These are phyloP conservation scores for Hypholoma sublateritium DNA, from an alignment of 768 basidiomycete genomes.

Conservation along the genomic window DNA sequence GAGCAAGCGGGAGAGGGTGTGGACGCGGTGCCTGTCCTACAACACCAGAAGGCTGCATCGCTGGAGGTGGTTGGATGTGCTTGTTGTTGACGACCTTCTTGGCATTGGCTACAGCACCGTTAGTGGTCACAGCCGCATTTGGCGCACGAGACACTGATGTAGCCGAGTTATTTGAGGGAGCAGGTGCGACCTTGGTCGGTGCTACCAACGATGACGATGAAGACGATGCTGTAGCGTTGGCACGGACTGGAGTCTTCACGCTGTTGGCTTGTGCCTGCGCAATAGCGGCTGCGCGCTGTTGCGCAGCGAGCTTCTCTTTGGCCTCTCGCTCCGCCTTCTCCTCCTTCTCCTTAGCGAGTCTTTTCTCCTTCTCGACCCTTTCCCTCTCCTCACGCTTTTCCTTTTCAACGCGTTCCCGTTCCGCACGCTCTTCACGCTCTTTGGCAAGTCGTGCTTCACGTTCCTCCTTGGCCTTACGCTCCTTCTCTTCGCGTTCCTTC, in stretches of 20 bases:
- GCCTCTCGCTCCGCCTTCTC: constrained; percentile 30
- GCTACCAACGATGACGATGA: constrained; percentile 18
- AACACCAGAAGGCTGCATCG: constrained; percentile 18
- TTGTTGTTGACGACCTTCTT: constrained; percentile 63
- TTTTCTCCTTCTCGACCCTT: constrained; percentile 39
- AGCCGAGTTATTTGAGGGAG: constrained; percentile 41
- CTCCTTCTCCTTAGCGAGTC: constrained; percentile 30
- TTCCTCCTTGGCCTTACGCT: constrained; percentile 68
- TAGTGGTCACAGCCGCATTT: constrained; percentile 37
- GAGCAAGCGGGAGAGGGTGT: constrained; percentile 33
- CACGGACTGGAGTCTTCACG: constrained; percentile 43
- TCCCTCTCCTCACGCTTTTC: constrained; percentile 43
- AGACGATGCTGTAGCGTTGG: constrained; percentile 50
- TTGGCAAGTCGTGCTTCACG: constrained; percentile 65
- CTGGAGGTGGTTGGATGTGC: constrained; percentile 18
- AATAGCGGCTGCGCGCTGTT: constrained; percentile 47
- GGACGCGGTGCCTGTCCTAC: constrained; percentile 34
- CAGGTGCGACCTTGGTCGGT: constrained; percentile 28
- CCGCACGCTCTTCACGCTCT: constrained; percentile 56
- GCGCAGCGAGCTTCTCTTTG: constrained; percentile 31
- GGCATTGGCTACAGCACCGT: constrained; percentile 23
- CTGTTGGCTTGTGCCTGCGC: constrained; percentile 22
- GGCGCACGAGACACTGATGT: constrained; percentile 29
- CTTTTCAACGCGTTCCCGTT: constrained; percentile 43
- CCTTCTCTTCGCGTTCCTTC: constrained; percentile 74